These are phyloP conservation scores for Claviceps humidiphila DNA, from an alignment of 2,329 filamentous ascomycete genomes.

Conservation along the genomic window DNA sequence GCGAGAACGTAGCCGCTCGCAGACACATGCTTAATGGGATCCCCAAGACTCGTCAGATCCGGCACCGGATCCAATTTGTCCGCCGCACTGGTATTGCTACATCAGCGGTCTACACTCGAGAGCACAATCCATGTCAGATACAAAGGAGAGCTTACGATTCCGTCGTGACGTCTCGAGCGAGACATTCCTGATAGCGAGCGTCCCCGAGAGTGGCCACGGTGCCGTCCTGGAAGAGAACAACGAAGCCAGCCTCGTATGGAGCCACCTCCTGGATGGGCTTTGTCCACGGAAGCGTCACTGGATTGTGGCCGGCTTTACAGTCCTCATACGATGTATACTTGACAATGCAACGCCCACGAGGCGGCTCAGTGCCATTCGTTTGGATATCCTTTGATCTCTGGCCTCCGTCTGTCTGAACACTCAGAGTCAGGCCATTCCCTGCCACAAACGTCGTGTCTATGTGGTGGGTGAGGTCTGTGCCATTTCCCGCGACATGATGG, in stretches of 20 bases:
- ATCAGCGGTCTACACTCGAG: constrained; percentile 6
- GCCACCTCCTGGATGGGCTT: constrained; percentile 25
- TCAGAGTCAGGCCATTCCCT: constrained; percentile 1
- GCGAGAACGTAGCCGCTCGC: constrained; percentile 44
- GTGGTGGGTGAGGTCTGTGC: not conserved
- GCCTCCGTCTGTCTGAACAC: not conserved
- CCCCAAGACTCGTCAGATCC: constrained; percentile 36
- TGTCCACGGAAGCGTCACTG: constrained; percentile 12
- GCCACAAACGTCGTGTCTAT: not conserved
- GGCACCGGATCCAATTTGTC: constrained; percentile 30
- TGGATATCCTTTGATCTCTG: not conserved
- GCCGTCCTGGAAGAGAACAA: constrained; percentile 29
- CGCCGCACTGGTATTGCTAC: constrained; percentile 25
- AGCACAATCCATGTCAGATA: not conserved
- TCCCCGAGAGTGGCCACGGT: constrained; percentile 44
- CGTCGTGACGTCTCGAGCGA: constrained; percentile 35
- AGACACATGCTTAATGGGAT: constrained; percentile 39
- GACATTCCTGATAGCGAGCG: constrained; percentile 39
- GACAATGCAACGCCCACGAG: constrained; percentile 6
- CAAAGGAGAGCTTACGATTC: constrained; percentile 18
- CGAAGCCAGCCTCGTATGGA: constrained; percentile 37
- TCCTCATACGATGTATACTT: constrained; percentile 13
- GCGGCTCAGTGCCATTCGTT: not conserved
- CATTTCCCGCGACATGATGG: constrained; percentile 1
- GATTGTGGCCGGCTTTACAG: constrained; percentile 5